A percentile compares a stretch with the other conserved stretches of the same genome.
Evolutionary conservation across 352 stramenopile genomes (phyloP).

Genomic region (Pythium coloratum): DNA sequence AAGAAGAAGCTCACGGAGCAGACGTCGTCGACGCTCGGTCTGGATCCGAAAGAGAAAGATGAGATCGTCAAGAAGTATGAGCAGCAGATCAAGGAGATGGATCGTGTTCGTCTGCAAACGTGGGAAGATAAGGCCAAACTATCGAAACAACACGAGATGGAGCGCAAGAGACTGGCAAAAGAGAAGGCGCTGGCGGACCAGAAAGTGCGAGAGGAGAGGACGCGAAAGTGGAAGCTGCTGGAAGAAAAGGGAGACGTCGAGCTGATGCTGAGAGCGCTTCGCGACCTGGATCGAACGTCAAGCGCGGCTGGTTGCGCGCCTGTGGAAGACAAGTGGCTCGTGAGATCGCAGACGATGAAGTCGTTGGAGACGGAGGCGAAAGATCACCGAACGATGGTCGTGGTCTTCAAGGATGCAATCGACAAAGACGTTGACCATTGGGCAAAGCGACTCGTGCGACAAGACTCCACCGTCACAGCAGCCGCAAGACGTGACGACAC

Average conservation of each 20-base stretch:
- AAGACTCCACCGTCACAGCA: constrained; percentile 28
- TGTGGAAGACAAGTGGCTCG: constrained; percentile 57
- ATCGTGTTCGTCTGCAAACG: constrained; percentile 78
- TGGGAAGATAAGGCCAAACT: constrained; percentile 88
- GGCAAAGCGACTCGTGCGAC: constrained; percentile 46
- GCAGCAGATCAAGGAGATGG: constrained; percentile 90
- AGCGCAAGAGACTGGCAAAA: constrained; percentile 77
- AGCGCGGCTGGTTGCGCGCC: constrained; percentile 7
- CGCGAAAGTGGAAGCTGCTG: constrained; percentile 81
- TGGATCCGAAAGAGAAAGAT: constrained; percentile 85
- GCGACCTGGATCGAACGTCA: constrained; percentile 51
- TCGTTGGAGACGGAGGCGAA: constrained; percentile 68
- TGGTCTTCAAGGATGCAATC: constrained; percentile 80
- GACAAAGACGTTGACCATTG: constrained; percentile 82
- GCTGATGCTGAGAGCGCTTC: constrained; percentile 70
- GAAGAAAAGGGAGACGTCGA: constrained; percentile 85
- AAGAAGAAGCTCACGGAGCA: constrained; percentile 89
- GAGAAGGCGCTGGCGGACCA: constrained; percentile 79
- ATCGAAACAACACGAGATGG: constrained; percentile 85
- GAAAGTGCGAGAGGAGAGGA: constrained; percentile 79
- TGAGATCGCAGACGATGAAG: constrained; percentile 58
- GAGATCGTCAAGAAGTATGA: constrained; percentile 87
- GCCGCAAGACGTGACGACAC: constrained; percentile 56
- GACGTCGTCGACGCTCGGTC: constrained; percentile 52
- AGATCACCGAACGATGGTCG: constrained; percentile 77